Conservation (phyloP, 108 stramenopile species). For the Cyclotella kingstonii region DNA sequence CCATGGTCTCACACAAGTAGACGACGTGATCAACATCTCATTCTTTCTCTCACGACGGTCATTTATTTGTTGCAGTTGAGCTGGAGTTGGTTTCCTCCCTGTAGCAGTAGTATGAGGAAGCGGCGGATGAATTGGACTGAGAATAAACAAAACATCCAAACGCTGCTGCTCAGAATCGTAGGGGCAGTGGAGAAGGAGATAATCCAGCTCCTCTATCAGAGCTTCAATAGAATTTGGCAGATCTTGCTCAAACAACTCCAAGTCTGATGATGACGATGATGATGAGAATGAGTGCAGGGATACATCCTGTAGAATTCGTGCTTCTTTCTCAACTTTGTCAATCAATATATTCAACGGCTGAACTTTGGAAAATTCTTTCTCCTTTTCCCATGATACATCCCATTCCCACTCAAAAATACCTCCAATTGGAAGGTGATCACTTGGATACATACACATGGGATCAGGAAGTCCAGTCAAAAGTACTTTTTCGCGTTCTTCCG, state of each 20-base stretch:
- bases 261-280: not conserved
- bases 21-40: conserved; percentile 19
- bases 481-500: conserved; percentile 25
- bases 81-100: conserved; percentile 27
- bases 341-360: not conserved
- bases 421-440: conserved; percentile 53
- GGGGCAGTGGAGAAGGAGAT: conserved; percentile 37
- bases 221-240: too few species aligned
- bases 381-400: conserved; percentile 4
- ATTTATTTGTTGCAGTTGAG: conserved; percentile 38
- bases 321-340: not conserved
- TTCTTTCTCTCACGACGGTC: conserved; percentile 33
- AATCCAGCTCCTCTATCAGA: conserved; percentile 38
- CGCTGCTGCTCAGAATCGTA: conserved; percentile 42
- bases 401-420: conserved; percentile 44
- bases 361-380: too few species aligned
- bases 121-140: conserved; percentile 32
- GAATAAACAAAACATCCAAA: conserved; percentile 24
- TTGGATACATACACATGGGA: conserved; percentile 27
- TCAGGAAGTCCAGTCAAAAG: conserved; percentile 42
- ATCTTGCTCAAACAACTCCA: conserved; percentile 9
- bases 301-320: not conserved
- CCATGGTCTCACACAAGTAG: conserved; percentile 27
- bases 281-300: not conserved
- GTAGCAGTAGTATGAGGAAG: conserved; percentile 10